Evolutionary conservation across 495 filamentous ascomycete genomes (phyloP).

Genomic region (Daldinia caldariorum): DNA sequence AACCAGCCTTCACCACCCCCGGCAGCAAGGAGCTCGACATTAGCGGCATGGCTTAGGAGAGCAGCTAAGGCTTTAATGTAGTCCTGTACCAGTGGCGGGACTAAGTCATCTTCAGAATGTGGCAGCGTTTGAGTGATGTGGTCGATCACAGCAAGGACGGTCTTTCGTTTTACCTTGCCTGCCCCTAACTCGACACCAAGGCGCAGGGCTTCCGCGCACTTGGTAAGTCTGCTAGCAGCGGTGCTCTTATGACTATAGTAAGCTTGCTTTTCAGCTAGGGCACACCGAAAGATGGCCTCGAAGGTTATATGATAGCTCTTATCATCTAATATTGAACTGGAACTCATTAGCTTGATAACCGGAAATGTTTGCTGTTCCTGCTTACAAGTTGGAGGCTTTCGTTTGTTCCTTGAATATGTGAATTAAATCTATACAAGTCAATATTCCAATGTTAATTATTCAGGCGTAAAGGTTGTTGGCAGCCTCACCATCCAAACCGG

Average conservation of each 20-base stretch:
- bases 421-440: constrained; percentile 57
- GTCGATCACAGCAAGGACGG: constrained; percentile 77
- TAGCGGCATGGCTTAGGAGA: constrained; percentile 75
- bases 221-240: constrained; percentile 68
- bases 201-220: constrained; percentile 77
- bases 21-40: constrained; percentile 76
- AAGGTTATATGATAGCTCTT: constrained; percentile 82
- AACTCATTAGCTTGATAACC: constrained; percentile 34
- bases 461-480: not conserved
- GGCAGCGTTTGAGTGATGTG: constrained; percentile 83
- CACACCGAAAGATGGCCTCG: constrained; percentile 79
- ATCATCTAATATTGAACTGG: constrained; percentile 62
- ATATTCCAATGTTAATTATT: constrained; percentile 8
- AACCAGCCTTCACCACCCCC: constrained; percentile 70
- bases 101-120: constrained; percentile 68
- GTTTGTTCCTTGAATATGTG: constrained; percentile 70
- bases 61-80: constrained; percentile 79
- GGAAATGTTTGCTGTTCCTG: constrained; percentile 11
- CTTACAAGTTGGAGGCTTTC: constrained; percentile 66
- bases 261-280: constrained; percentile 70
- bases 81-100: constrained; percentile 75
- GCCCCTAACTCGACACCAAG: constrained; percentile 74
- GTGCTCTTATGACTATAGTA: constrained; percentile 65
- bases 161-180: constrained; percentile 74
- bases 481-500: constrained; percentile 50